Conservation (phyloP, 1,284 basidiomycete genomes). For the Moniliophthora roreri region DNA sequence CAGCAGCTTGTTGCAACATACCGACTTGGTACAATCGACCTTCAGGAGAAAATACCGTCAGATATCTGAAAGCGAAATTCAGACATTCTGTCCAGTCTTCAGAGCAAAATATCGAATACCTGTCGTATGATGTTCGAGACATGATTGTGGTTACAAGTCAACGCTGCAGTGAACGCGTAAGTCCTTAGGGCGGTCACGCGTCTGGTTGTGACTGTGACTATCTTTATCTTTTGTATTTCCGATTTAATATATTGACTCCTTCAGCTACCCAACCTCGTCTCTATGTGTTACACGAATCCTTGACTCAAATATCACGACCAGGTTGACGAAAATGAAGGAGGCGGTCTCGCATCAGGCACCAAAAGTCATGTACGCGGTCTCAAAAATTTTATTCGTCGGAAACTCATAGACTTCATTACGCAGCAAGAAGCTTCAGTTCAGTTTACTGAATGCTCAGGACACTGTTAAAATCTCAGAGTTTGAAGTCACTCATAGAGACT, state of each 20-base stretch:
- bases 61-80: constrained; percentile 52
- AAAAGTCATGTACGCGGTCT: constrained; percentile 79
- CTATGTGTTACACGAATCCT: constrained; percentile 9
- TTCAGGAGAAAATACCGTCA: constrained; percentile 94
- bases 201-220: constrained; percentile 8
- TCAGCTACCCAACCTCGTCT: background rate
- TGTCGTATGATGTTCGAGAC: constrained; percentile 84
- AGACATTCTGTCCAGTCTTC: background rate
- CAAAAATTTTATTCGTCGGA: background rate
- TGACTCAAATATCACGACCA: background rate
- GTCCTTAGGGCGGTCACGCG: constrained; percentile 29
- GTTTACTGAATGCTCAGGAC: constrained; percentile 88
- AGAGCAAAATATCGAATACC: constrained; percentile 34
- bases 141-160: constrained; percentile 39
- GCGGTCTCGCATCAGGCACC: constrained; percentile 86
- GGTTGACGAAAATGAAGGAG: constrained; percentile 67
- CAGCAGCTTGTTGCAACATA: constrained; percentile 42
- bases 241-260: background rate
- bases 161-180: constrained; percentile 52
- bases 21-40: constrained; percentile 97
- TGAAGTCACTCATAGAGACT: constrained; percentile 88
- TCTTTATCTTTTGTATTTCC: background rate
- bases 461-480: constrained; percentile 94
- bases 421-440: constrained; percentile 95
- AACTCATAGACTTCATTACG: background rate